Base-by-base conservation (phyloP, 345 rosid genomes). In the Conringia planisiliqua region DNA sequence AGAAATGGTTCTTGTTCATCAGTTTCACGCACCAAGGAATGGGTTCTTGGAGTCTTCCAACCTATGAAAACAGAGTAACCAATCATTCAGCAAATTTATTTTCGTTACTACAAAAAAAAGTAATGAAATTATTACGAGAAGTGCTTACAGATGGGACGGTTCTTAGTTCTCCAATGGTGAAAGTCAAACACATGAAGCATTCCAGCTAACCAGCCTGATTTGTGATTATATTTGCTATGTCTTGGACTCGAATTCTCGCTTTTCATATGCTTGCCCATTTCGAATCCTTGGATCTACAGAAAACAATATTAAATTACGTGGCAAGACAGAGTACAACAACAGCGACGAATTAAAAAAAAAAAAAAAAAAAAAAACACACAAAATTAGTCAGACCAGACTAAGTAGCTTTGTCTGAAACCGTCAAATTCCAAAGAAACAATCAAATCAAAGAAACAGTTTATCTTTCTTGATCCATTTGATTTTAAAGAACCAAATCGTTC, bases 151-250 rank as follows among this genome's bases (percentile, higher is more conserved):
- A 72, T 65, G 17, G 81, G 77, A 0, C 56, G 81, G 33, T 78
- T 58, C 54, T 59, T 71, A 18, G 76, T 40, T 78, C 77, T 78
- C 89, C 92, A 74, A 16, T 80, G 84, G 55, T 86, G 85, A 69
- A 87, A 74, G 58, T 86, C 83, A 68, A 90, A 87, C 56, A 85
- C 72, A 73, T 86, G 89, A 74, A 89, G 73, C 59, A 89, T 79
- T 44, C 82, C 86, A 80, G 84, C 72, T 79, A 85, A 72, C 79
- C 96, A 85, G 7, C 97, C 79, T 20, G 85, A 83, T 72, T 82
- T 87, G 54, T 80, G 60, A 38, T 66, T 72, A 73, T 73, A 35
- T 38, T 70, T 71, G 72, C 78, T 81, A 38, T 83, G 58, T 62
- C 43, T 73, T 64, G 71, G 39, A 68, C 68, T 82, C 30, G 87